phyloP scores from a whole-genome alignment of 192 early-diverging fungal genomes.

The Coemansia nantahalensis region DNA sequence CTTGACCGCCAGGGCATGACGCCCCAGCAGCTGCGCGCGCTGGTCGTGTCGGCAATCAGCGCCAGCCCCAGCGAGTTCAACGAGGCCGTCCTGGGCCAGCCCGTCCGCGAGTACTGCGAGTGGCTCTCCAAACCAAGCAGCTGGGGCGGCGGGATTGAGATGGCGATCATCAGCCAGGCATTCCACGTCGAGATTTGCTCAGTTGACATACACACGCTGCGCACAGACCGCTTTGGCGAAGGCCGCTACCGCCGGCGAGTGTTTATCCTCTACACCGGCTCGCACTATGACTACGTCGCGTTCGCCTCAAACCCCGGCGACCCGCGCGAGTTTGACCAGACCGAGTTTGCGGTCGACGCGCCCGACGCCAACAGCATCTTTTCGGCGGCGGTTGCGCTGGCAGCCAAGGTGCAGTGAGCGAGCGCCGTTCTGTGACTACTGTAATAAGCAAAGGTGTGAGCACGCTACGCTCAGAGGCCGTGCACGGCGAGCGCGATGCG shows the following conservation, averaged over 20 bases:
- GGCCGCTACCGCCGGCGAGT: constrained; percentile 43
- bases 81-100: constrained; percentile 55
- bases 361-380: constrained; percentile 11
- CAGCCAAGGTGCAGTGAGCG: constrained; percentile 6
- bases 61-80: constrained; percentile 51
- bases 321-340: constrained; percentile 60
- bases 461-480: constrained; percentile 16
- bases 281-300: constrained; percentile 72
- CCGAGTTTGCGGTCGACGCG: constrained; percentile 48
- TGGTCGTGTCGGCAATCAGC: constrained; percentile 44
- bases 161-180: constrained; percentile 56
- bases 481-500: not conserved
- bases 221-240: constrained; percentile 66
- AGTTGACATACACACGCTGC: constrained; percentile 54
- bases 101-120: constrained; percentile 49
- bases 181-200: constrained; percentile 61
- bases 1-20: constrained; percentile 16
- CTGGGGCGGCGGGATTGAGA: constrained; percentile 64
- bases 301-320: constrained; percentile 29
- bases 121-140: constrained; percentile 57
- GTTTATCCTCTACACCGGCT: constrained; percentile 58
- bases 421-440: too few species aligned
- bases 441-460: too few species aligned
- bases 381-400: constrained; percentile 18
- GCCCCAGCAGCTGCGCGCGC: constrained; percentile 19